Base-by-base conservation (phyloP, 2,329 filamentous ascomycete genomes). In the Fusarium bulbicola region DNA sequence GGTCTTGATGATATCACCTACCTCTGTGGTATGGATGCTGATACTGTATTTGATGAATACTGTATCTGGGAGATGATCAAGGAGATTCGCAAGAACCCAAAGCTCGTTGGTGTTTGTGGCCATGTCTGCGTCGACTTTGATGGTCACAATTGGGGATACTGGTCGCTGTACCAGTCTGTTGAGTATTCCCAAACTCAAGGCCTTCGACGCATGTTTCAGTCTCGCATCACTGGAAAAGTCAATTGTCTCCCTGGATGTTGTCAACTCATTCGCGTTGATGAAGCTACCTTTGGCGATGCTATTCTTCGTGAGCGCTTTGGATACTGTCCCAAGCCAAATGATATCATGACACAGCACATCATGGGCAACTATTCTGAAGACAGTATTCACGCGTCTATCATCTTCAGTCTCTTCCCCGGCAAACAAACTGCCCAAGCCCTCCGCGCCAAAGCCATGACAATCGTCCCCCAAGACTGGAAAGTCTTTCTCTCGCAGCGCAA, bases 321-420 rank as follows among this genome's bases (percentile, higher is more conserved):
- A 7, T 86, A 87, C 76, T 84, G 83, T 63, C 85, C 85, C 11
- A 84, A 83, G 62, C 84, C 84, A n/a, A 85, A 84, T 58, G 85
- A 87, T 62, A 80, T 83, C 49, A 84, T 87, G 80, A 84, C 85
- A 13, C 82, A 82, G 73, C 85, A 86, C 57, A 85, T 87, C 69
- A 85, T 85, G 75, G 85, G 84, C 18, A 85, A 83, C 24, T 85
- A 85, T 43, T 86, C 84, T 7, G 86, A 87, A 65, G 85, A 87
- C 58, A 83, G 84, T 50, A 86, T 86, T 68, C 85, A 87, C 60
- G 85, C 85, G 4, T 85, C 82, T 67, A 82, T 86, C 69, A 85
- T 87, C 72, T 84, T 86, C 59, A 85, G 84, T 64, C 78, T 83
- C 16, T 84, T 82, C 66, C 84, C 85, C 0, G 74, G 82, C 28